phyloP scores from a whole-genome alignment of 1,139 yeast genomes.

The Debaryomyces subglobosus region DNA sequence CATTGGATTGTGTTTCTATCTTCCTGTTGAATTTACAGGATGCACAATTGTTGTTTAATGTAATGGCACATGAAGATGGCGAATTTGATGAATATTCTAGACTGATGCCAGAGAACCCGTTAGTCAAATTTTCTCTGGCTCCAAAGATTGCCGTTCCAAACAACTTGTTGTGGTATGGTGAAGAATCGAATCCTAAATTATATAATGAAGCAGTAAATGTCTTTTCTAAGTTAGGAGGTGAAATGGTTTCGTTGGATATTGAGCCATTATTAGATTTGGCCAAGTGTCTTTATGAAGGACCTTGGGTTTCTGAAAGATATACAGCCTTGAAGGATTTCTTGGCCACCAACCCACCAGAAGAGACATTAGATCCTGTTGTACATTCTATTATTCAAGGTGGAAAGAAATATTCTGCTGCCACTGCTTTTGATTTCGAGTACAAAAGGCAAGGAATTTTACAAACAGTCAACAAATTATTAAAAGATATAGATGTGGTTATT shows the following conservation, averaged over 20 bases:
- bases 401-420: constrained; percentile 75
- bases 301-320: constrained; percentile 98
- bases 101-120: constrained; percentile 66
- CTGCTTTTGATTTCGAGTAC: constrained; percentile 82
- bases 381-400: constrained; percentile 75
- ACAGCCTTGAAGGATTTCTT: constrained; percentile 79
- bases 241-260: constrained; percentile 65
- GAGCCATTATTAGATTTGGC: constrained; percentile 79
- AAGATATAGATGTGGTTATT: constrained; percentile 69
- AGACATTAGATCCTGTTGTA: constrained; percentile 84
- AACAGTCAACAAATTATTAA: constrained; percentile 57
- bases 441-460: constrained; percentile 76
- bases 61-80: constrained; percentile 74
- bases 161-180: constrained; percentile 77
- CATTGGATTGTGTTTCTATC: constrained; percentile 88
- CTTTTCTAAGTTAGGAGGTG: constrained; percentile 59
- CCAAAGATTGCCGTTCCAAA: constrained; percentile 79
- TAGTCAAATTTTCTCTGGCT: constrained; percentile 55
- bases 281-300: constrained; percentile 89
- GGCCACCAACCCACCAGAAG: constrained; percentile 70
- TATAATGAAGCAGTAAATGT: constrained; percentile 63
- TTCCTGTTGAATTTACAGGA: constrained; percentile 78
- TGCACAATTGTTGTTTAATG: constrained; percentile 73
- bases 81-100: constrained; percentile 81
- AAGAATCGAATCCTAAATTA: constrained; percentile 70